Conservation (phyloP, 306 rosid species). For the Gleditsia sinensis region DNA sequence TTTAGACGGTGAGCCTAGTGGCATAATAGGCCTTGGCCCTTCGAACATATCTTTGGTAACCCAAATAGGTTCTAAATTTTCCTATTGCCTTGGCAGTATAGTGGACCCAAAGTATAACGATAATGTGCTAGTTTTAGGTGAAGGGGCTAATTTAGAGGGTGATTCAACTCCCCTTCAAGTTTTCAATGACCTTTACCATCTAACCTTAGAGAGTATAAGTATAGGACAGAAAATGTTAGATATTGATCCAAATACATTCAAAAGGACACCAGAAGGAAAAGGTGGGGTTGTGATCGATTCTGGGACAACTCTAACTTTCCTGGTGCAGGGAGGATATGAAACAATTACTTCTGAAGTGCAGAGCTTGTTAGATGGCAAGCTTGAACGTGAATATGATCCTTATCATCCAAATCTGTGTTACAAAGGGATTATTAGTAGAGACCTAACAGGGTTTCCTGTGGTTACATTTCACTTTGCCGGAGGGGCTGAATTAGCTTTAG, state of each 20-base stretch:
- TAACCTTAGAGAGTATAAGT: constrained; percentile 27
- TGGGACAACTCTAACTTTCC: neutral
- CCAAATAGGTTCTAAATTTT: constrained; percentile 23
- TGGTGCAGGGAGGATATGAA: neutral
- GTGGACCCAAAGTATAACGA: constrained; percentile 27
- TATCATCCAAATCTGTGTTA: neutral
- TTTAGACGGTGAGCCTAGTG: constrained; percentile 1
- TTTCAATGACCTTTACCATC: neutral
- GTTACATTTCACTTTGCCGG: constrained; percentile 8
- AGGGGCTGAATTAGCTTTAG: constrained; percentile 22
- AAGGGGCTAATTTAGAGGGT: constrained; percentile 26
- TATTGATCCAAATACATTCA: neutral
- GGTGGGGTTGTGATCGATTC: constrained; percentile 36
- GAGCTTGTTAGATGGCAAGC: neutral
- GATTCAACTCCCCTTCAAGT: constrained; percentile 6
- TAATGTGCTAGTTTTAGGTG: constrained; percentile 27
- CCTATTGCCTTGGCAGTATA: constrained; percentile 32
- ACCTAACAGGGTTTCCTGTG: constrained; percentile 21
- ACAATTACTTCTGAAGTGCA: neutral
- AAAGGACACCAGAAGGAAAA: neutral
- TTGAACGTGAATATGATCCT: neutral
- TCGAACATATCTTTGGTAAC: constrained; percentile 25
- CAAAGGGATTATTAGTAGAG: neutral
- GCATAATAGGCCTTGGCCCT: constrained; percentile 32
- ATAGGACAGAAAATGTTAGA: constrained; percentile 14